Evolutionary conservation across 108 stramenopile genomes (phyloP), one percentile per base, ranked within the genome.

Genomic region (Cyclotella cryptica): DNA sequence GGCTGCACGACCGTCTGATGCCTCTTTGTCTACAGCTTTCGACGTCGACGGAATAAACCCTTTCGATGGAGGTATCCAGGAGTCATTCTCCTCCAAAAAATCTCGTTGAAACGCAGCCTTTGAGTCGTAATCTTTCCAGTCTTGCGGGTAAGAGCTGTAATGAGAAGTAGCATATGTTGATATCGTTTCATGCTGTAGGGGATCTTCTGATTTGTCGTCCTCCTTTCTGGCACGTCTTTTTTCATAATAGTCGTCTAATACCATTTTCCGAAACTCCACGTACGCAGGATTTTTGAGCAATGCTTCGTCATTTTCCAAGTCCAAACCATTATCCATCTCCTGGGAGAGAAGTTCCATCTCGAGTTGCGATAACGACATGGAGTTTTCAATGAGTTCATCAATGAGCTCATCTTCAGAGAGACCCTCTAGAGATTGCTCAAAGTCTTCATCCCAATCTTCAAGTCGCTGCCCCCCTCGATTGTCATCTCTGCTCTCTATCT

Each of bases 111-210:
- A 82, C 0, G 81, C 81, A 19, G 74, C 51, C 41, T 75, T 72
- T 1, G 81, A 82, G 45, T 82, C 81, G 29, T 72, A 82, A 68
- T 82, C 81, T 54, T 66, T 82, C 81, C 81, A 82, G 41, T 82
- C 75, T 39, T 62, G 71, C 0, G 81, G 81, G 45, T 68, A 82
- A 18, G 30, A 21, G 39, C 57, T 44, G 21, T 71, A 54, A 42
- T 75, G 71, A 22, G 66, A 76, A 42, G 55, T 22, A 10, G 58
- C 18, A 27, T 18, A 27, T 29, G 28, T 35, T 35, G 67, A 12
- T 40, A 18, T 49, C 39, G 35, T 45, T 22, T 18, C 28, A 10
- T 72, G 62, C n/a, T 46, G 35, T 35, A 35, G 35, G 35, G 4
- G 24, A 10, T 53, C n/a, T n/a, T 69, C 49, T 28, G 30, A 27